Evolutionary conservation across 352 stramenopile genomes (phyloP), one percentile per base, ranked within the genome.

Genomic region (Phytophthora cryptogea): DNA sequence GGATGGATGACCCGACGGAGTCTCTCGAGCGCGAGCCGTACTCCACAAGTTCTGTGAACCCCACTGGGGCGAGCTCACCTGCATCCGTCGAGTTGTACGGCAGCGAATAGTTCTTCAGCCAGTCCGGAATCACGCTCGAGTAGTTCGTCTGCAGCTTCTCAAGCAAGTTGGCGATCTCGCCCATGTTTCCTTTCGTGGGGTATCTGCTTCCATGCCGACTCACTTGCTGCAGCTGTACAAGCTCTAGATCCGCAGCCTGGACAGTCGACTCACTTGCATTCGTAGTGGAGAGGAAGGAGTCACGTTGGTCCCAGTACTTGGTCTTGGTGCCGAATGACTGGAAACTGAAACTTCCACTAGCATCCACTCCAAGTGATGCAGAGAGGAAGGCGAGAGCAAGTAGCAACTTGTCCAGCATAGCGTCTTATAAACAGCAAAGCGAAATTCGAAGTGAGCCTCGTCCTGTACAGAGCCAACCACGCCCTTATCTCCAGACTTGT

Each of bases 81-180:
- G 76, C 56, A 8, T 77, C 33, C 7, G 64, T 71, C 44, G 60
- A 20, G 45, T 86, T 83, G 66, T 92, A 92, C 26, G 61, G 72
- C 14, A 92, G 72, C n/a, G 37, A 63, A 68, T 90, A 92, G 46
- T 68, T 70, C 11, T 59, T 67, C n/a, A 92, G 41, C 83, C 83
- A 92, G 16, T 11, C 23, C 1, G 80, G 78, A 8, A 89, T 63
- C 16, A 54, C 14, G 6, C 13, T 56, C 32, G 59, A 66, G 44
- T 76, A 83, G 20, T 70, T 70, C 4, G 49, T 45, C 49, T 79
- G 58, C 10, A 90, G 69, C 44, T 82, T 80, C 28, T 46, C 11
- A 4, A 90, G 54, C 39, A 89, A 40, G 8, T 57, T 31, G 31
- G 72, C 49, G 47, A 86, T 78, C 47, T 90, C 74, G 11, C 59